Base-by-base conservation (phyloP, 2,329 filamentous ascomycete genomes). In the Diaporthe citriasiana region DNA sequence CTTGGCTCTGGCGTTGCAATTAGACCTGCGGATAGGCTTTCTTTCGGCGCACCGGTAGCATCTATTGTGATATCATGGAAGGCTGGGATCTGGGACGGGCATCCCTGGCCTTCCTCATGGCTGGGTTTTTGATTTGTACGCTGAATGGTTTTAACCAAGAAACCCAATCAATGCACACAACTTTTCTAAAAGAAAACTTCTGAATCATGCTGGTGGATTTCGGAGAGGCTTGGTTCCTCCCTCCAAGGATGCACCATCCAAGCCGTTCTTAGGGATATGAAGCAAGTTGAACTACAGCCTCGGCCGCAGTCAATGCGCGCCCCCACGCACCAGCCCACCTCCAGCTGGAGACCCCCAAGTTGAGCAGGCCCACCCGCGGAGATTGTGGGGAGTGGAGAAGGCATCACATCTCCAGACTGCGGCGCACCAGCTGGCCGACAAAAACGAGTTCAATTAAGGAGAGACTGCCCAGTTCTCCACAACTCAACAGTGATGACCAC, bases 341-440 rank as follows among this genome's bases (percentile, higher is more conserved):
- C 47, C 47, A 40, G 47, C 63, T 68, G 63, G 63, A 68, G 63
- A 66, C 33, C 33, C 63, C 63, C 47, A 51, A 53, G 63, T 51
- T 25, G 2, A 68, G 33, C 63, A 68, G 63, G 63, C 63, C 63
- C 63, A 68, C 63, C 38, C 47, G 63, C 47, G 63, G 63, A 68
- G 63, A 53, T 53, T 68, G 63, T 27, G 63, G 63, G 47, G 63
- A 40, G 63, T 68, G 63, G 63, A 68, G 63, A 68, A 68, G 15
- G 33, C 63, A 53, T 68, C 47, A 68, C 63, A 53, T 68, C 63
- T 68, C 47, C 47, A 53, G 63, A 40, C 30, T 40, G 30, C 47
- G 47, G 13, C 33, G 33, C n/a, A 27, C 47, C 22, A 68, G 38
- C 8, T 68, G 33, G 33, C 47, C 63, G 51, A 68, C 63, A 27